Conservation (phyloP, 2,329 filamentous ascomycete genomes). For the Phialophora tarda region DNA sequence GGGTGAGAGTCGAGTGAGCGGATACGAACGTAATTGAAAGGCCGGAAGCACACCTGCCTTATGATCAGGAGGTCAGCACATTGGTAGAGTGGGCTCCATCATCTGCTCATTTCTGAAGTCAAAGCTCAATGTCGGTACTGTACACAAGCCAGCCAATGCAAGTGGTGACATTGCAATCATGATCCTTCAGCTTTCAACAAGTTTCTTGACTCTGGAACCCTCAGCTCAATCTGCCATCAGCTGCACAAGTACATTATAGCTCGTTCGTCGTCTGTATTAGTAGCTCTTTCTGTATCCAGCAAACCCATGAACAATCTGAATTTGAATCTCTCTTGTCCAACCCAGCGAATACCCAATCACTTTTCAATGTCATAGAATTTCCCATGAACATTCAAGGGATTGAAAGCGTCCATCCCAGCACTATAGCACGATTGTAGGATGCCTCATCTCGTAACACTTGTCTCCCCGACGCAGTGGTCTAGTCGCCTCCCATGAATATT, state of each 20-base stretch:
- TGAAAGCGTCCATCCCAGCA: constrained; percentile 1
- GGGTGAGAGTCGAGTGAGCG: neutral
- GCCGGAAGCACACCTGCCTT: neutral
- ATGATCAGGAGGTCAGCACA: neutral
- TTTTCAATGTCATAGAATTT: constrained; percentile 13
- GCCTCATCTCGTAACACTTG: constrained; percentile 1
- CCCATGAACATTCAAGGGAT: constrained; percentile 1
- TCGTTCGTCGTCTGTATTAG: constrained; percentile 11
- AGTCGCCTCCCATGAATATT: constrained; percentile 15
- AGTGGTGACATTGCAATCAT: neutral
- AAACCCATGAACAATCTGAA: constrained; percentile 26
- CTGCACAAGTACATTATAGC: neutral
- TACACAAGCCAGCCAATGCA: constrained; percentile 4
- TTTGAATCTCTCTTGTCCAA: constrained; percentile 15
- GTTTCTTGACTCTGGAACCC: neutral
- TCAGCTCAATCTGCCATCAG: constrained; percentile 8
- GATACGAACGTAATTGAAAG: neutral
- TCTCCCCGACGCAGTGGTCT: constrained; percentile 13
- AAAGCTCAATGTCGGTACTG: constrained; percentile 7
- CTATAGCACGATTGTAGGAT: constrained; percentile 4
- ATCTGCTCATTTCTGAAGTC: neutral
- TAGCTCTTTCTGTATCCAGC: constrained; percentile 20
- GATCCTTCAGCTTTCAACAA: constrained; percentile 13
- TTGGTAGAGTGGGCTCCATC: neutral
- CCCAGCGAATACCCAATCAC: constrained; percentile 9